Evolutionary conservation across 441 rosid species (phyloP).

Genomic region (Hura crepitans): DNA sequence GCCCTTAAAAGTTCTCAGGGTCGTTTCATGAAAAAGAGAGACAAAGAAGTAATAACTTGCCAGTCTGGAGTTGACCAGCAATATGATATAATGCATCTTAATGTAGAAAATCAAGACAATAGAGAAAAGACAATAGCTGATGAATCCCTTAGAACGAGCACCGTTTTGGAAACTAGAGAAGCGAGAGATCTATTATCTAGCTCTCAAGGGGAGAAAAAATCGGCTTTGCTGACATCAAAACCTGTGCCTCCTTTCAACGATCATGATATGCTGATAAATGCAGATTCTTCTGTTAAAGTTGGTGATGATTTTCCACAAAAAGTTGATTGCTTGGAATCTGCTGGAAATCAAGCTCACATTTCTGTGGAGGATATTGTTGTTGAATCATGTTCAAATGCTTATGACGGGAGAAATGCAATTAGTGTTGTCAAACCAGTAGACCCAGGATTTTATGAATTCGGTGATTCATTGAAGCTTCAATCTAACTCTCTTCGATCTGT

Average conservation of each 20-base stretch:
- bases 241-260: slow-evolving; percentile 21
- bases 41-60: slow-evolving; percentile 37
- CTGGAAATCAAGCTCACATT: slow-evolving; percentile 6
- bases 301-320: slow-evolving; percentile 27
- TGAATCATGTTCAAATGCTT: slow-evolving; percentile 20
- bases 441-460: slow-evolving; percentile 34
- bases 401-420: slow-evolving; percentile 26
- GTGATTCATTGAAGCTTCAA: slow-evolving; percentile 30
- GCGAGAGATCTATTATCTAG: slow-evolving; percentile 27
- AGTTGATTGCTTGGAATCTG: slow-evolving; percentile 34
- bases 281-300: slow-evolving; percentile 35
- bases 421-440: slow-evolving; percentile 35
- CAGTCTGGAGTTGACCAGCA: slow-evolving; percentile 42
- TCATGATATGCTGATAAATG: slow-evolving; percentile 23
- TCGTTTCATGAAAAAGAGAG: slow-evolving; percentile 34
- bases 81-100: slow-evolving; percentile 32
- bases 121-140: slow-evolving; percentile 32
- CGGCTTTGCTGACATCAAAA: slow-evolving; percentile 33
- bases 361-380: slow-evolving; percentile 16
- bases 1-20: slow-evolving; percentile 29
- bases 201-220: slow-evolving; percentile 32
- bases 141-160: slow-evolving; percentile 32
- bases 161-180: slow-evolving; percentile 22
- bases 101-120: slow-evolving; percentile 33
- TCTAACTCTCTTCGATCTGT: slow-evolving; percentile 40